Evolutionary conservation across 2,329 filamentous ascomycete genomes (phyloP), one percentile per base, ranked within the genome.

Genomic region (Cladosporium sp.): DNA sequence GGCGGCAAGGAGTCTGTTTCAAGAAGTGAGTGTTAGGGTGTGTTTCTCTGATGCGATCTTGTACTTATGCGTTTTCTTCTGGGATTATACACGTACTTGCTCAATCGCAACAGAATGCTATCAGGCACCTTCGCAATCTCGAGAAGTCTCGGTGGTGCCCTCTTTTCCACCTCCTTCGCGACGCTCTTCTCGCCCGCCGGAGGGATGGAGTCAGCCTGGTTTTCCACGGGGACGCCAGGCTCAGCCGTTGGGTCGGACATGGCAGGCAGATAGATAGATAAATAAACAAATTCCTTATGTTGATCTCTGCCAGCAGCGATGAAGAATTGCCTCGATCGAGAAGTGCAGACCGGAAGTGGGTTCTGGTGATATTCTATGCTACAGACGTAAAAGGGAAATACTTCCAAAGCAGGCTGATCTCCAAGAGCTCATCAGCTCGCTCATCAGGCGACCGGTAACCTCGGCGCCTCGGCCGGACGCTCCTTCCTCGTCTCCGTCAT

Each of bases 51-150:
- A 45, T 49, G 36, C n/a, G 30, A 15, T 38, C 22, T 22, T 9
- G 11, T 20, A 8, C 11, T 29, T 27, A 5, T 5, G 5, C 22
- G 4, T 9, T 27, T 4, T 27, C 22, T 16, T 3, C 9, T 20
- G 30, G 42, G 15, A 2, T 20, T 1, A 8, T 50, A 57, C 19
- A 53, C 55, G n/a, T 58, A 74, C 71, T 72, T 73, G 62, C 73
- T 73, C 59, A 73, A 52, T 43, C 71, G 66, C 59, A 74, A 53
- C 7, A 72, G 62, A 8, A 68, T 62, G 32, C 59, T 60, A 52
- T 74, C 71, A 5, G 68, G 59, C 42, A 67, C 62, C 51, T 61
- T 62, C 3, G 67, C 56, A 9, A 67, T 56, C 6, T 60, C 57
- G 16, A 65, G 53, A 32, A 64, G 58, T 47, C 57, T 61, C 7